These are phyloP conservation scores for Scytalidium sp. DNA, from an alignment of 2,329 filamentous ascomycete genomes.

Conservation along the genomic window DNA sequence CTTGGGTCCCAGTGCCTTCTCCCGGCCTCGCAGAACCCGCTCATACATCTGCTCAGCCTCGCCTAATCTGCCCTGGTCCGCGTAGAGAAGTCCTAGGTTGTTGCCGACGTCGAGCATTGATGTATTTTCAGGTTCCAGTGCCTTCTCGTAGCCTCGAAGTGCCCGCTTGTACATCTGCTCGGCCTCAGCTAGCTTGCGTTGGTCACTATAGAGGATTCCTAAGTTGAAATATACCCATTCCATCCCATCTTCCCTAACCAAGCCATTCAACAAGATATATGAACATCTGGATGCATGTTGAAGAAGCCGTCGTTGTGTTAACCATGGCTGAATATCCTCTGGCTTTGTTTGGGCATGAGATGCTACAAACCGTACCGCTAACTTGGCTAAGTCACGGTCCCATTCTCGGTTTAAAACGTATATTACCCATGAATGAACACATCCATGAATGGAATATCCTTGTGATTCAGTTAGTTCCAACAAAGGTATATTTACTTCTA, in stretches of 20 bases:
- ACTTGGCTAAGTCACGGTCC: conserved; percentile 7
- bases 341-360: conserved; percentile 2
- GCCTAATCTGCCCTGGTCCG: conserved; percentile 15
- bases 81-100: conserved; percentile 20
- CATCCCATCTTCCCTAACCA: conserved; percentile 11
- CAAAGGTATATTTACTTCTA: conserved; percentile 15
- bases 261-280: conserved; percentile 7
- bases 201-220: conserved; percentile 19
- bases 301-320: conserved; percentile 13
- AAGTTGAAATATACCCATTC: conserved; percentile 17
- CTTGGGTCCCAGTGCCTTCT: conserved; percentile 7
- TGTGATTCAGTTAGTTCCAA: conserved; percentile 1
- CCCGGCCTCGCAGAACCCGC: conserved; percentile 10
- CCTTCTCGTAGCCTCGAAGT: conserved; percentile 7
- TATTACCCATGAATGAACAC: conserved; percentile 10
- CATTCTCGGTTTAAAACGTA: conserved; percentile 6
- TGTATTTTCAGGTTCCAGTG: conserved; percentile 3
- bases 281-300: conserved; percentile 10
- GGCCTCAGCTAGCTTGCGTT: background rate
- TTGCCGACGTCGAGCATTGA: conserved; percentile 6
- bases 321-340: conserved; percentile 1
- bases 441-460: conserved; percentile 11
- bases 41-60: conserved; percentile 19
- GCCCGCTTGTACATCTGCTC: conserved; percentile 15
- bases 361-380: conserved; percentile 14